Base-by-base conservation (phyloP, 1,284 basidiomycete species). In the Neolentinus lepideus region DNA sequence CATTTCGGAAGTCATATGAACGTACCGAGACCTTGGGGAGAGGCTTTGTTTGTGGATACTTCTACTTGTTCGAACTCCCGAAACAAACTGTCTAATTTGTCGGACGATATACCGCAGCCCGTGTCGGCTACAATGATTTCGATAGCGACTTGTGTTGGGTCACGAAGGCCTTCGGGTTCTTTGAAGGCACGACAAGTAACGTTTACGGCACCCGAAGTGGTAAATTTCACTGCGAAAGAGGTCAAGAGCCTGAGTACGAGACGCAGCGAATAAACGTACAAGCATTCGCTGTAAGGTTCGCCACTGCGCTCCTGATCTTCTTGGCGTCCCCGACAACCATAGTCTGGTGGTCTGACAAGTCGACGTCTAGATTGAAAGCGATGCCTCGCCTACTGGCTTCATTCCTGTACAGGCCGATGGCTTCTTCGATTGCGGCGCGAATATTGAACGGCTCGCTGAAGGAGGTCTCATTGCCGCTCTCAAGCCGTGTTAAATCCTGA, bases 11-110 rank as follows among this genome's bases (percentile, higher is more conserved):
- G 53, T 25, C n/a, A 21, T 51, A 27, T 25, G 27, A 25, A 61
- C 76, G 58, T 57, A 79, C 82, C 84, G 26, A 86, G 72, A n/a
- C 83, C 83, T 43, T 74, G 69, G 2, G 64, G 62, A 38, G 66
- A 66, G 14, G 67, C 62, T 55, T 69, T 72, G 4, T 75, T 72
- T 11, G 69, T 68, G 3, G 81, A 81, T 16, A 29, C 27, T 60
- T 91, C 90, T 2, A 92, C 88, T 62, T 92, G 87, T 69, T 94
- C 92, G 58, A 95, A 90, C 58, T 92, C 89, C 53, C 91, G 75
- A 72, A 94, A 94, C 58, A 94, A 91, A 56, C 81, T 83, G 66
- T 91, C 88, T 24, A 94, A 76, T 68, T 89, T 89, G 43, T 78
- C 78, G 4, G 76, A 73, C 0, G 84, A 68, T 52, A 95, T 94